Conservation (phyloP, 2,329 filamentous ascomycete species). For the Xylaria sp. region DNA sequence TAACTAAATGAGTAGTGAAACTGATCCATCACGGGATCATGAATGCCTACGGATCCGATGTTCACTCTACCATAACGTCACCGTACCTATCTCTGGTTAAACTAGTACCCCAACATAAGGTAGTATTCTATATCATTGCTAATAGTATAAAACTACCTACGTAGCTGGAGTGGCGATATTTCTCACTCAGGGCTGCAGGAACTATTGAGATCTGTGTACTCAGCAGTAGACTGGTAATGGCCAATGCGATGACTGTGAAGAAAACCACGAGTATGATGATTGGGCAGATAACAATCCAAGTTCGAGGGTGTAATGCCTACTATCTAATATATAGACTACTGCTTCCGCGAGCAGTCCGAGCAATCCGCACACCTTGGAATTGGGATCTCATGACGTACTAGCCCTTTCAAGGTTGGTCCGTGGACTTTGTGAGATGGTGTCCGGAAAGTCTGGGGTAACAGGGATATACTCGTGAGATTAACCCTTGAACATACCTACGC, state of each 20-base stretch:
- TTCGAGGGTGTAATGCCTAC: conserved; percentile 9
- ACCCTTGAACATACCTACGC: conserved; percentile 11
- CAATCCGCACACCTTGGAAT: conserved; percentile 40
- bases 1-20: conserved; percentile 9
- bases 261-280: conserved; percentile 19
- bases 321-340: background rate
- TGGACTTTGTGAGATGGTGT: conserved; percentile 35
- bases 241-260: background rate
- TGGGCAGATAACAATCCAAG: conserved; percentile 20
- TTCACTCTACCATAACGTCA: conserved; percentile 17
- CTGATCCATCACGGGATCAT: conserved; percentile 22
- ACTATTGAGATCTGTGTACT: conserved; percentile 19
- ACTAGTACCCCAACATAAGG: background rate
- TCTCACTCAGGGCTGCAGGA: conserved; percentile 23
- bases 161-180: background rate
- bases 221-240: background rate
- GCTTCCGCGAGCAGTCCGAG: conserved; percentile 37
- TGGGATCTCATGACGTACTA: conserved; percentile 39
- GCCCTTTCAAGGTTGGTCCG: conserved; percentile 40
- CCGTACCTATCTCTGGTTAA: background rate
- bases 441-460: conserved; percentile 48
- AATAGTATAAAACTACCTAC: background rate
- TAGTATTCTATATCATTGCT: background rate
- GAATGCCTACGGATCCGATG: background rate
- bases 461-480: conserved; percentile 39